Conservation (phyloP, 2,329 filamentous ascomycete genomes). For the Ceratocystis lukuohia region DNA sequence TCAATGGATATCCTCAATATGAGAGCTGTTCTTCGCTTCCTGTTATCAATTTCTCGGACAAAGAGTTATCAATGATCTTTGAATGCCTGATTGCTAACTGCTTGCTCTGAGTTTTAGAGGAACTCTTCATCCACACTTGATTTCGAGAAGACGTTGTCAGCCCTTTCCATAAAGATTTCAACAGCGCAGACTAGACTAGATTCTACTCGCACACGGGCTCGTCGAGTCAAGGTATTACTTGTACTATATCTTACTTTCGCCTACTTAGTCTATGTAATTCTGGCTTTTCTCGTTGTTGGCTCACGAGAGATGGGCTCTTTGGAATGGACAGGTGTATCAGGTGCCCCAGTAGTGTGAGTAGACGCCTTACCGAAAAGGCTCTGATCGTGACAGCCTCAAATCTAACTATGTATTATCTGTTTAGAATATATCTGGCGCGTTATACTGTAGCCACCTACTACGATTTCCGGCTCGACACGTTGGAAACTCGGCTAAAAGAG, state of each 20-base stretch:
- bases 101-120: conserved; percentile 37
- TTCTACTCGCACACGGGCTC: conserved; percentile 53
- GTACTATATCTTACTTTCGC: conserved; percentile 83
- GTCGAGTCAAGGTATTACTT: conserved; percentile 71
- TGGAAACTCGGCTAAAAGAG: conserved; percentile 56
- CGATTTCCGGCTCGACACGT: conserved; percentile 62
- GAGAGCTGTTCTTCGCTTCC: neutral
- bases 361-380: neutral
- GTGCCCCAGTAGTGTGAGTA: conserved; percentile 62
- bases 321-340: conserved; percentile 68
- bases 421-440: conserved; percentile 67
- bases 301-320: conserved; percentile 60
- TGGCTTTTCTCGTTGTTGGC: conserved; percentile 73
- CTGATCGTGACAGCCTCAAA: neutral
- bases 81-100: neutral
- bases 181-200: conserved; percentile 62
- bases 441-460: conserved; percentile 56
- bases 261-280: conserved; percentile 74
- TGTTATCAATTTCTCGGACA: no score
- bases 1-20: neutral
- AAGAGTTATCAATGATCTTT: neutral
- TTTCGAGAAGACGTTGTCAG: conserved; percentile 82
- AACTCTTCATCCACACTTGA: conserved; percentile 71
- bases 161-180: conserved; percentile 70
- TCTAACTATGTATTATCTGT: neutral